Evolutionary conservation across 2,329 filamentous ascomycete species (phyloP), one percentile per base, ranked within the genome.

Genomic region (Peltaster fructicola): DNA sequence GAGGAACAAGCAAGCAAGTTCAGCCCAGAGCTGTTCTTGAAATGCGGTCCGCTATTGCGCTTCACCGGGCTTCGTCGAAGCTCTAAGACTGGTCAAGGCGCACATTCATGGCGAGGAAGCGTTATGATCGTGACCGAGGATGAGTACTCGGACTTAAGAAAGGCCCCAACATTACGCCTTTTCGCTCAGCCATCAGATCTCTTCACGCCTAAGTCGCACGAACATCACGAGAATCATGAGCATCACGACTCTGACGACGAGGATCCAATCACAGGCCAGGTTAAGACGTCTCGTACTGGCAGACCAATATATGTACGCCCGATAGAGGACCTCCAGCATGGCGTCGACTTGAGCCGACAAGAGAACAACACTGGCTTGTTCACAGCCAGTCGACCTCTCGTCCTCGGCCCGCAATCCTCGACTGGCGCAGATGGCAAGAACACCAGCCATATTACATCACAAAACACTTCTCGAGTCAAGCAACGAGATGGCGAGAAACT

Each of bases 71-170:
- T 92, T 20, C 69, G 74, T 19, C 25, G 18, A 8, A 30, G 32
- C 10, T 45, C 54, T 15, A 50, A 47, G 15, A 47, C 43, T 28
- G 50, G 26, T 47, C 26, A 48, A 47, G 48, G 48, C 0, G 36
- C 42, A 7, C 72, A 80, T 20, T 71, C 85, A 11, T 98, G 88
- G 88, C 70, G 84, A 47, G 88, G 88, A 4, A 90, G 72, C 31
- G 65, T 95, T 29, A 82, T 98, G 80, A 92, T 98, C 40, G 82
- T 98, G 12, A 95, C 88, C 0, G 65, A 72, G 25, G 85, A 98
- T 43, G 64, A 68, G 2, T 67, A 75, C 19, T 95, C 85, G 2
- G 77, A 75, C 1, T 92, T 93, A 43, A 72, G 80, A 23, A 65
- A 65, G n/a, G 50, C 57, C 0, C 88, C 88, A 4, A 78, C 66